A percentile compares a stretch with the other conserved stretches of the same genome.
Conservation (phyloP, 257 asterid species). For the Sherardia arvensis region DNA sequence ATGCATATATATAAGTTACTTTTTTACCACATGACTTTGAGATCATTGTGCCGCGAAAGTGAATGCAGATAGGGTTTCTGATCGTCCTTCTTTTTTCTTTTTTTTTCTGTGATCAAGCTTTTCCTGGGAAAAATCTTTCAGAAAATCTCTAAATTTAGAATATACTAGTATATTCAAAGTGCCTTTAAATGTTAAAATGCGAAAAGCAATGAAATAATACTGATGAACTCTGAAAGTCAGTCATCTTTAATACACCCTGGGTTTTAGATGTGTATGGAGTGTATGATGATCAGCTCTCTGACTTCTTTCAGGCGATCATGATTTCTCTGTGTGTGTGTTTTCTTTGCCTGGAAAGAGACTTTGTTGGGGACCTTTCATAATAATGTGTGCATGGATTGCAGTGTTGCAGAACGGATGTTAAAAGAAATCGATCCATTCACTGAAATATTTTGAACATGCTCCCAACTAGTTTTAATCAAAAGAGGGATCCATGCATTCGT, state of each 20-base stretch:
- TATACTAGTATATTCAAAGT: neutral
- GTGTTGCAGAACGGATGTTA: no score
- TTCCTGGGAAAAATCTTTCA: no score
- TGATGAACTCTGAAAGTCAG: neutral
- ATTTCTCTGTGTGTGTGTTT: no score
- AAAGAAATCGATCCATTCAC: no score
- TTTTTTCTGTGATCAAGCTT: neutral
- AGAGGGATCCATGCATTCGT: no score
- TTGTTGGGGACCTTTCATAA: no score
- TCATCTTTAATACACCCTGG: neutral
- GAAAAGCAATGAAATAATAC: neutral
- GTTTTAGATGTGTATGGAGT: neutral
- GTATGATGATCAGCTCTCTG: neutral
- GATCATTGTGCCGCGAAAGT: neutral
- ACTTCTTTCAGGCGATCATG: neutral
- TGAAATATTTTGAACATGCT: no score
- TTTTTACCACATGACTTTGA: neutral
- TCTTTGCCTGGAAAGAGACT: no score
- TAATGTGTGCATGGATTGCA: no score
- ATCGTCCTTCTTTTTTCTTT: neutral
- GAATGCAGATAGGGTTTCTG: neutral
- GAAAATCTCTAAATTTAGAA: neutral
- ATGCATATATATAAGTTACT: no score
- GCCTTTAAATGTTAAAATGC: neutral
- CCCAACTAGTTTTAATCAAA: no score